phyloP scores from a whole-genome alignment of 768 basidiomycete genomes.

The Leccinum broughii region DNA sequence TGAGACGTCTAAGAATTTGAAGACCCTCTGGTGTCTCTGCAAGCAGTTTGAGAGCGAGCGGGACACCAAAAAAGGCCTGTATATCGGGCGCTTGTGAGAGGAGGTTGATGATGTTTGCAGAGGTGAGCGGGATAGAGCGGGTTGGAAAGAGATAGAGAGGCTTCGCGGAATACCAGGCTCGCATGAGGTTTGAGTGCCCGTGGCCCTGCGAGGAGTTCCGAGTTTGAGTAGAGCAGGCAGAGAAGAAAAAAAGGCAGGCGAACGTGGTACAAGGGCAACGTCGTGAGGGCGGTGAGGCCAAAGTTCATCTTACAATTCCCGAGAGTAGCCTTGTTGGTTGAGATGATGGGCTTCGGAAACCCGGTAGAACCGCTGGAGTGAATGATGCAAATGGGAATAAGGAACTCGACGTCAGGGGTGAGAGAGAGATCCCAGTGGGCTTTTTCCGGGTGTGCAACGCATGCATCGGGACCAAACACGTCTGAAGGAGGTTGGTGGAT shows the following conservation, averaged over 20 bases:
- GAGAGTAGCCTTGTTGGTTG: constrained; percentile 38
- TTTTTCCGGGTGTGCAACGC: constrained; percentile 22
- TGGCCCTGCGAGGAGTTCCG: constrained; percentile 14
- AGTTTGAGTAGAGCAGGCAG: neutral
- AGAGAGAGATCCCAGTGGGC: constrained; percentile 22
- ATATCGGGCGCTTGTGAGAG: constrained; percentile 36
- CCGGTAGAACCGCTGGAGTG: constrained; percentile 43
- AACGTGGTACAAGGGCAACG: constrained; percentile 37
- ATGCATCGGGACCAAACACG: constrained; percentile 17
- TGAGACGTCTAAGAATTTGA: constrained; percentile 41
- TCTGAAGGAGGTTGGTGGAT: constrained; percentile 24
- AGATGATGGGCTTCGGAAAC: constrained; percentile 45
- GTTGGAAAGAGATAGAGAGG: constrained; percentile 46
- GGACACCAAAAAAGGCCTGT: constrained; percentile 38
- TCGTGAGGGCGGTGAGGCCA: constrained; percentile 21
- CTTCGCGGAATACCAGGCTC: constrained; percentile 43
- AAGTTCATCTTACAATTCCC: constrained; percentile 38
- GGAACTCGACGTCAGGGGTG: constrained; percentile 22
- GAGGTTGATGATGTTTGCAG: constrained; percentile 42
- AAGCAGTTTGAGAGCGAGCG: constrained; percentile 44
- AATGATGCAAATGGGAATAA: constrained; percentile 23
- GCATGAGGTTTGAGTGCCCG: constrained; percentile 33
- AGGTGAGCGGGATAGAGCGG: constrained; percentile 45
- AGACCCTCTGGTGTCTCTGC: constrained; percentile 49
- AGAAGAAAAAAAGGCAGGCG: neutral